These are phyloP conservation scores for Eremothecium gossypii DNA, from an alignment of 1,139 yeast species.

Conservation along the genomic window DNA sequence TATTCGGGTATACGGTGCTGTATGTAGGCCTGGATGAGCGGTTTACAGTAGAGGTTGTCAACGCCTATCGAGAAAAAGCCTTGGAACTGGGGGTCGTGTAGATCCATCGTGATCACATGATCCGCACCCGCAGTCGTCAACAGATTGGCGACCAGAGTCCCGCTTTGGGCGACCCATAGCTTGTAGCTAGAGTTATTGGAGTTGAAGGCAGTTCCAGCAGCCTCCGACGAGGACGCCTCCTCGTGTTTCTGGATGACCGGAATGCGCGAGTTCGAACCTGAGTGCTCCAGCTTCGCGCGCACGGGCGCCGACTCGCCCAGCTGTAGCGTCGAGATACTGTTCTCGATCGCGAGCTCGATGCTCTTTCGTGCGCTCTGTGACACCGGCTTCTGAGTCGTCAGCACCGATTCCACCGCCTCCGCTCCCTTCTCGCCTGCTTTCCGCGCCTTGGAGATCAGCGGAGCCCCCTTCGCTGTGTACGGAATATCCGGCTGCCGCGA, in stretches of 20 bases:
- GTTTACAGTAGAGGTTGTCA: slow-evolving; percentile 81
- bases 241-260: slow-evolving; percentile 25
- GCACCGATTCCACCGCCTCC: slow-evolving; percentile 8
- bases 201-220: slow-evolving; percentile 28
- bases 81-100: slow-evolving; percentile 92
- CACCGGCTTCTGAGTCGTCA: slow-evolving; percentile 18
- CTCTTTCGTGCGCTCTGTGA: slow-evolving; percentile 10
- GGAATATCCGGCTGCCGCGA: slow-evolving; percentile 95
- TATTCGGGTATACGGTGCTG: slow-evolving; percentile 62
- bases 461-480: slow-evolving; percentile 63
- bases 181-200: slow-evolving; percentile 58
- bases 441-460: slow-evolving; percentile 35
- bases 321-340: slow-evolving; percentile 7
- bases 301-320: slow-evolving; percentile 10
- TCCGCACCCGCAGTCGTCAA: slow-evolving; percentile 93
- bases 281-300: slow-evolving; percentile 10
- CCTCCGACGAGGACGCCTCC: slow-evolving; percentile 10
- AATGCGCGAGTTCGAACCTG: slow-evolving; percentile 25
- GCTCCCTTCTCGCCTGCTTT: slow-evolving; percentile 15
- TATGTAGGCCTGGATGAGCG: slow-evolving; percentile 73
- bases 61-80: slow-evolving; percentile 91
- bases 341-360: slow-evolving; percentile 14
- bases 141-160: slow-evolving; percentile 82
- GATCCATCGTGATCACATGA: slow-evolving; percentile 93
- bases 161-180: slow-evolving; percentile 94